Base-by-base conservation (phyloP, 768 basidiomycete genomes). In the Russula ochroleuca region DNA sequence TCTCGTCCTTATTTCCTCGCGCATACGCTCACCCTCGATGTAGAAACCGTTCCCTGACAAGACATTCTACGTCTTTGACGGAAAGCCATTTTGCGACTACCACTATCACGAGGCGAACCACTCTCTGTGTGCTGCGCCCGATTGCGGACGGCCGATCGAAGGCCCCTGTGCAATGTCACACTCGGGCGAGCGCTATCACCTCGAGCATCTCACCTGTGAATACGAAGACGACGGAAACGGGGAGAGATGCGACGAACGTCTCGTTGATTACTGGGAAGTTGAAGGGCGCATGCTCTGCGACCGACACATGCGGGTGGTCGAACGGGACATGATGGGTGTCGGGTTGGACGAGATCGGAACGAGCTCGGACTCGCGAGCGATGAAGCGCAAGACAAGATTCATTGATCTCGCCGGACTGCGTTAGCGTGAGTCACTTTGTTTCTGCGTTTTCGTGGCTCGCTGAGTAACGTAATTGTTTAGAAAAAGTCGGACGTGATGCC, bases 31-130 rank as follows among this genome's bases (percentile, higher is more conserved):
- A 59, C 28, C 14, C 13, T 47, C 11, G 31, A 2, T 64, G 43
- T 72, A 91, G 88, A 83, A 86, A 85, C 87, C 92, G 4, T 97
- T 97, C 78, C 92, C 91, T 4, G 92, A 92, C 74, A 90, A 88
- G 73, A 83, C 85, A 13, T 97, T 98, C 75, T 97, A 96, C 73
- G 92, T 97, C 51, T 85, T 86, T 68, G 91, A 89, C 70, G 92
- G 92, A 59, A 91, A 90, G 71, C 94, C 95, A 1, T 85, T 88
- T 71, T 98, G 95, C 71, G 90, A 86, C 38, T 90, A 90, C 71
- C 94, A 95, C 74, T 97, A 97, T 73, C 93, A 95, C 75, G 90
- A 94, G 75, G 86, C 86, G 51, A 96, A 96, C 75, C 81, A 88
- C 68, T 94, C 94, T 13, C 79, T 98, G 0, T 98, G 94, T 69